A percentile compares a stretch with the other conserved stretches of the same genome.
Evolutionary conservation across 1,284 basidiomycete species (phyloP).

Genomic region (Coniophora puteana): DNA sequence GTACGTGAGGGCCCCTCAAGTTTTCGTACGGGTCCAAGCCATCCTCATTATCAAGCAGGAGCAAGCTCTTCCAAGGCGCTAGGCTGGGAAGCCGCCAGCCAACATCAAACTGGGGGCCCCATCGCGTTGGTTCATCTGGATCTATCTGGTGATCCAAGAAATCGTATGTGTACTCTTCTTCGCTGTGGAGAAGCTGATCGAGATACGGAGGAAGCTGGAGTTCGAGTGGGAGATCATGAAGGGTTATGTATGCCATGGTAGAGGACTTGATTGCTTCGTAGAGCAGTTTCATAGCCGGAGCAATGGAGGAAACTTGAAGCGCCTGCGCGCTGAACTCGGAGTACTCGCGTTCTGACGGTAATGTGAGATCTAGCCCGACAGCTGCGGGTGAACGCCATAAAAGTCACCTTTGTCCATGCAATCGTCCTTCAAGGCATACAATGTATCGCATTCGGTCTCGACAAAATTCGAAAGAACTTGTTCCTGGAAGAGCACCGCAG

Average conservation of each 20-base stretch:
- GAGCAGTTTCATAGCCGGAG: slow-evolving; percentile 68
- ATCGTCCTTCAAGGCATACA: slow-evolving; percentile 69
- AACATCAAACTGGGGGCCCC: slow-evolving; percentile 66
- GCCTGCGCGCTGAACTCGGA: slow-evolving; percentile 54
- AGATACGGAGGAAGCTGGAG: slow-evolving; percentile 79
- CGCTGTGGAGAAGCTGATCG: slow-evolving; percentile 61
- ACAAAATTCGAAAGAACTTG: slow-evolving; percentile 84
- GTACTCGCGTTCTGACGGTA: slow-evolving; percentile 50
- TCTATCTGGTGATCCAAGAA: slow-evolving; percentile 43
- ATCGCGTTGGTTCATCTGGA: slow-evolving; percentile 50
- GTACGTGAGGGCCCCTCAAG: slow-evolving; percentile 56
- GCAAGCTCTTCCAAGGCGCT: slow-evolving; percentile 90
- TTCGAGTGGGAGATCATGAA: slow-evolving; percentile 75
- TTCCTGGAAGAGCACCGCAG: slow-evolving; percentile 85
- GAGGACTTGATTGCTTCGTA: slow-evolving; percentile 74
- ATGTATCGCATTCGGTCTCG: slow-evolving; percentile 67
- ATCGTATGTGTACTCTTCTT: slow-evolving; percentile 44
- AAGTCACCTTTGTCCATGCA: slow-evolving; percentile 55
- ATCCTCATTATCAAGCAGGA: slow-evolving; percentile 68
- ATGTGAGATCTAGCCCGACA: slow-evolving; percentile 9
- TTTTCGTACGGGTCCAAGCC: slow-evolving; percentile 62
- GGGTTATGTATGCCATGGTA: slow-evolving; percentile 68
- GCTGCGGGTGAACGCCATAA: slow-evolving; percentile 1
- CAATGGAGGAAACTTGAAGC: slow-evolving; percentile 65
- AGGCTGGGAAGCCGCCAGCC: slow-evolving; percentile 73